These are phyloP conservation scores for Juglanconis sp. DNA, from an alignment of 2,329 filamentous ascomycete genomes.

Conservation along the genomic window DNA sequence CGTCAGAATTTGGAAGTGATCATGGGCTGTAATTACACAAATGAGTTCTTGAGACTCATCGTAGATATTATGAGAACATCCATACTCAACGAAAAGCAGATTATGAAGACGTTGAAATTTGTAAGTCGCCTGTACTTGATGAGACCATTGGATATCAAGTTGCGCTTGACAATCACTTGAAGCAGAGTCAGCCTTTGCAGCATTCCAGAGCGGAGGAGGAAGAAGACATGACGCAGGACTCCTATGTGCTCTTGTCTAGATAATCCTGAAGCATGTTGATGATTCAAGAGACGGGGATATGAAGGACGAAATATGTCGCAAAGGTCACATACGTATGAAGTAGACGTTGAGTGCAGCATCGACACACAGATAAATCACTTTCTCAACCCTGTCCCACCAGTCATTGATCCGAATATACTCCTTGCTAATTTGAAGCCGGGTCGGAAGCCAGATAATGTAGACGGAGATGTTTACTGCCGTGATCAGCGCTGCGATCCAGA, in stretches of 20 bases:
- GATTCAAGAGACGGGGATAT: too few species aligned
- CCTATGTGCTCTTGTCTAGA: too few species aligned
- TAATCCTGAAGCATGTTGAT: too few species aligned
- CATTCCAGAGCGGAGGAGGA: too few species aligned
- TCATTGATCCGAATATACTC: slow-evolving; percentile 43
- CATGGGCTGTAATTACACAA: slow-evolving; percentile 26
- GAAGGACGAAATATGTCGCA: too few species aligned
- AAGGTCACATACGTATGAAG: slow-evolving; percentile 32
- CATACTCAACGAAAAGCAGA: slow-evolving; percentile 42
- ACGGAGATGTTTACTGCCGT: slow-evolving; percentile 49
- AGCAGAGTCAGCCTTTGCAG: neutral
- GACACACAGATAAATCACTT: slow-evolving; percentile 47
- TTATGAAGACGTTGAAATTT: slow-evolving; percentile 43
- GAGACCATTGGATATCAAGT: slow-evolving; percentile 26
- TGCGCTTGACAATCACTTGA: neutral
- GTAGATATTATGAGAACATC: slow-evolving; percentile 39
- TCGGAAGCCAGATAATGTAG: slow-evolving; percentile 53
- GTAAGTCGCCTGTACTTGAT: slow-evolving; percentile 43
- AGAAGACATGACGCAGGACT: too few species aligned
- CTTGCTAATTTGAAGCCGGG: slow-evolving; percentile 40
- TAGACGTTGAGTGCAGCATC: slow-evolving; percentile 48
- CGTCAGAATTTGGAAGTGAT: neutral
- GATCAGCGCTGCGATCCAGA: slow-evolving; percentile 39
- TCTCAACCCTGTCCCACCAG: slow-evolving; percentile 52
- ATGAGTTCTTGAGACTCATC: slow-evolving; percentile 41